Conservation (phyloP, 345 rosid species). For the Geranium rotundifolium region DNA sequence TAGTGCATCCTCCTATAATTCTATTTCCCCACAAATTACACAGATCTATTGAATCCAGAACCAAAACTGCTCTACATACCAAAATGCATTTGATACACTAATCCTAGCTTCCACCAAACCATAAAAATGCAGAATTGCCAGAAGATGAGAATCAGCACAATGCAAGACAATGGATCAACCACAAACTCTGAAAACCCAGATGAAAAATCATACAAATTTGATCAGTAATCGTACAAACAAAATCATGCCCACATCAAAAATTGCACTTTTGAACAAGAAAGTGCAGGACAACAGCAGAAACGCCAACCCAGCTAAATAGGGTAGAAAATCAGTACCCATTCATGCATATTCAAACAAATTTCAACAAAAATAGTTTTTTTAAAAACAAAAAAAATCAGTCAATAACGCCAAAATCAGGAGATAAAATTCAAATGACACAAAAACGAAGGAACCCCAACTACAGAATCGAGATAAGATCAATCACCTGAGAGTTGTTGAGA, state of each 20-base stretch:
- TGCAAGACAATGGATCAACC: conserved; percentile 10
- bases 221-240: conserved; percentile 1
- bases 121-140: background rate
- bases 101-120: background rate
- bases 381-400: background rate
- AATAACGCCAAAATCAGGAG: background rate
- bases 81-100: too few species aligned
- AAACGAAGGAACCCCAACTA: background rate
- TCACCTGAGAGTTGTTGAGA: background rate
- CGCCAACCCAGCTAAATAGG: conserved; percentile 10
- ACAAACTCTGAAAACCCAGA: conserved; percentile 12
- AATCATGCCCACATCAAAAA: conserved; percentile 11
- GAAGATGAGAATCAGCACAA: conserved; percentile 1
- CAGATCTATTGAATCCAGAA: background rate
- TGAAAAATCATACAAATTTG: conserved; percentile 12
- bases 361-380: background rate
- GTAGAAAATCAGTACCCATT: background rate
- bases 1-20: too few species aligned
- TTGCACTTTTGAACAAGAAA: conserved; percentile 5
- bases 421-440: too few species aligned
- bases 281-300: background rate
- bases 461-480: background rate
- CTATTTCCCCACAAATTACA: too few species aligned
- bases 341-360: background rate
- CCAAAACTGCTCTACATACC: too few species aligned